phyloP scores from a whole-genome alignment of 2,329 filamentous ascomycete genomes.

The Neoscytalidium dimidiatum region DNA sequence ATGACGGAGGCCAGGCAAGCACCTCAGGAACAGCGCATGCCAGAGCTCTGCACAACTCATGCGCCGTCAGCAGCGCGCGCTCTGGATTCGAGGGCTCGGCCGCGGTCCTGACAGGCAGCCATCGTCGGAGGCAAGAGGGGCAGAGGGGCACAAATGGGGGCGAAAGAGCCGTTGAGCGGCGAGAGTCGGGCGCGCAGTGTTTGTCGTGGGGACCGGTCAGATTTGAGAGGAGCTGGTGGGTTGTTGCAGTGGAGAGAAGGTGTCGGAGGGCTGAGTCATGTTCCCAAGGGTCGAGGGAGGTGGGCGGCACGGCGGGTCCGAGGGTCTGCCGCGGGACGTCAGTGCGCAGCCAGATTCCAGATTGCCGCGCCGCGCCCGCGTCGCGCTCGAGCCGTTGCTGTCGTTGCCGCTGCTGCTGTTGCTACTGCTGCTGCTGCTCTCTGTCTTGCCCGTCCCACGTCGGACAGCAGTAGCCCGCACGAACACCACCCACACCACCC shows the following conservation, averaged over 20 bases:
- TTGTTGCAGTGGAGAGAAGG: neutral
- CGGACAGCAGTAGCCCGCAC: slow-evolving; percentile 4
- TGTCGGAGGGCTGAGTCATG: neutral
- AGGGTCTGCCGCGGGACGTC: neutral
- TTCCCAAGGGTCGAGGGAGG: too few species aligned
- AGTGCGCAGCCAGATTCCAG: neutral
- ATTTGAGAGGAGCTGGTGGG: neutral
- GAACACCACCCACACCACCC: neutral
- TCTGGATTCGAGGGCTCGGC: neutral
- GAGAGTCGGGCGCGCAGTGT: neutral
- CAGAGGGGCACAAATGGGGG: neutral
- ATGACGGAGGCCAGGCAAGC: neutral
- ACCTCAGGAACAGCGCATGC: slow-evolving; percentile 15
- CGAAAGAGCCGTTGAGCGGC: neutral
- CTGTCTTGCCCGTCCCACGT: slow-evolving; percentile 3
- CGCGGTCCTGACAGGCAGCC: neutral
- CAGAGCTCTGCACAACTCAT: slow-evolving; percentile 12
- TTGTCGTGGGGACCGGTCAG: neutral
- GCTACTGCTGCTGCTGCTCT: neutral
- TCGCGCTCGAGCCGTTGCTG: neutral
- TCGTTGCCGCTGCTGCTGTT: neutral
- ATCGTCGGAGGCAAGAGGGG: neutral
- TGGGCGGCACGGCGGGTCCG: too few species aligned
- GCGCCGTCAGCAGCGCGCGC: slow-evolving; percentile 12
- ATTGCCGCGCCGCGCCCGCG: neutral